Base-by-base conservation (phyloP, 805 yeast species). In the Kluyveromyces wickerhamii region DNA sequence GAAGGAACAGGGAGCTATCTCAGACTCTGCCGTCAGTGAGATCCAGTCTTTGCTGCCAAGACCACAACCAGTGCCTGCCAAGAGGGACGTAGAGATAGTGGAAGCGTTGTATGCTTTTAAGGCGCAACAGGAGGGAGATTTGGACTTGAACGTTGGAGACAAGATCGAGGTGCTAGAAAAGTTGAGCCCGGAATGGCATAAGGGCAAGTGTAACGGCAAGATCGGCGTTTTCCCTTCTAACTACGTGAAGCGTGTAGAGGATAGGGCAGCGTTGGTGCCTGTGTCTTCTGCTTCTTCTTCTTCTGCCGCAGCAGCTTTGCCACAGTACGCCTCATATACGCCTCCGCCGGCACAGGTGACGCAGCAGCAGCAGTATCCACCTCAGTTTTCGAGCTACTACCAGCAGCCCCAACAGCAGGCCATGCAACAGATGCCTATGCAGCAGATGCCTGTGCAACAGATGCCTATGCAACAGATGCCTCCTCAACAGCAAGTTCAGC, bases 181-280 rank as follows among this genome's bases (percentile, higher is more conserved):
- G 49, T 67, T 80, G 31, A 82, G 89, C 14, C 69, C 72, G 24
- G 89, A 87, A 52, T 89, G 98, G 98, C 87, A 92, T 83, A 80
- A 74, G 52, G 98, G 98, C 30, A 62, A 64, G 12, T 54, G 67
- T 28, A 69, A 72, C 39, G 72, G 74, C 4, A 56, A 59, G 21
- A 69, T 71, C 6, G 98, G 97, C 27, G 78, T 88, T 52, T 88
- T 92, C 64, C 98, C 98, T 7, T 65, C 89, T 1, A 85, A 85
- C 55, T 89, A 92, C 52, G 95, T 87, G 32, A 69, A 67, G 37
- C 46, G 58, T 2, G 18, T 30, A 3, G 19, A 30, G 13, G 12
- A 6, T 7, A 21, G 21, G 11, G 26, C 14, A 5, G 19, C 11
- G n/a, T 12, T 12, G 16, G 13, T 10, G 17, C 12, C 17, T 4